Base-by-base conservation (phyloP, 345 rosid genomes). In the Draba incana region DNA sequence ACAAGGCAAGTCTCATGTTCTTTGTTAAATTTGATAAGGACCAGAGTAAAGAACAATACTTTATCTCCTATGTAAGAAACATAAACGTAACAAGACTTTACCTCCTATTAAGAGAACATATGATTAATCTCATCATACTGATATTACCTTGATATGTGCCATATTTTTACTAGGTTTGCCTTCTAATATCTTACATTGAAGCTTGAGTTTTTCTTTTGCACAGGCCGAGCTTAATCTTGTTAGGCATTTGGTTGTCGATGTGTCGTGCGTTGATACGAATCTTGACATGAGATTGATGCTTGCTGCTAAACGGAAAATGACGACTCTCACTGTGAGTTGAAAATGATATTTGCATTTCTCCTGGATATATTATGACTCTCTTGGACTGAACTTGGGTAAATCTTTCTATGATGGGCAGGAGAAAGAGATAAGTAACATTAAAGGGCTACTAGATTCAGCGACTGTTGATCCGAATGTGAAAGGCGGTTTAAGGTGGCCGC, bases 401-500 rank as follows among this genome's bases (percentile, higher is more conserved):
- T 41, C 2, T 55, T 33, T 60, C 49, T 15, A 2, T 68, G 45
- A 33, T 68, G 48, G 8, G 15, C 80, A 92, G 96, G 90, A 87
- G 27, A 81, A 83, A 12, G 92, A 86, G 79, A 70, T 62, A 54
- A 54, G 78, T 31, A 65, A 76, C 76, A 80, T 92, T 5, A 72
- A 54, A 28, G 73, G 58, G 23, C 62, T 89, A 71, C 54, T 92
- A 33, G 64, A 65, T 64, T 78, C 77, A 43, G 89, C 88, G 12
- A 72, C 82, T 59, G 11, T 84, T 68, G 92, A 87, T 78, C 77
- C 85, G 10, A 78, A 73, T 46, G 83, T 71, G 72, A 87, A 84
- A 72, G 94, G 96, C 15, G 90, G 96, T 37, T 61, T 89, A 66
- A 82, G 84, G 74, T 87, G 94, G 96, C 81, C 84, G 6, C 7